Evolutionary conservation across 495 filamentous ascomycete species (phyloP), one percentile per base, ranked within the genome.

Genomic region (Aspergillus coremiiformis): DNA sequence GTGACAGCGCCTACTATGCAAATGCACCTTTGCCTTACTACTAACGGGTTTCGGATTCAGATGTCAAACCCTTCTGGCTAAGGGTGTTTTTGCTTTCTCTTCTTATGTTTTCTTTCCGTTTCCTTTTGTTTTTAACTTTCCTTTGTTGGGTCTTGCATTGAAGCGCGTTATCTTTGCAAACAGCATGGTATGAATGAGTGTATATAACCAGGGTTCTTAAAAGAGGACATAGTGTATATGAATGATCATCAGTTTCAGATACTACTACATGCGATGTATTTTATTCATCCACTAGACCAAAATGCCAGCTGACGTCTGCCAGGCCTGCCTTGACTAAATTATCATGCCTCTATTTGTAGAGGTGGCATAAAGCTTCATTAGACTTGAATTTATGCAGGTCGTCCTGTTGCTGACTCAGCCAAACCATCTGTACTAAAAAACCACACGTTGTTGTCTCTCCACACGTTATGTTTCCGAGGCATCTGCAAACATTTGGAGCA

Each of bases 1-100:
- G 53, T 1, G 66, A 68, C 22, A 47, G 65, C 12, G 41, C 57
- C 5, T 71, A 66, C 45, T 66, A 66, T 54, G 49, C 53, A n/a
- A 69, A 66, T 43, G 46, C 55, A 0, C 55, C 59, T 10, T 47
- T 55, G 23, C 43, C 60, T 19, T 63, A 55, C 37, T 63, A 63
- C 30, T 68, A 26, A 60, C 56, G 41, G 57, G 9, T 26, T 47
- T n/a, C n/a, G 19, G 15, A 29, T 41, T 32, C 17, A 10, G 30
- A 15, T 27, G 12, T 10, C 37, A 20, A 39, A 3, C 14, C 33
- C 23, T 43, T 43, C 19, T 41, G 37, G 37, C 37, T 21, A 41
- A 41, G 37, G 37, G 15, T 43, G 22, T 23, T 42, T 21, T 30
- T 33, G 9, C 12, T 42, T 47, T 51, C 30, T 20, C 30, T 20